Base-by-base conservation (phyloP, 306 rosid species). In the Ammopiptanthus mongolicus region DNA sequence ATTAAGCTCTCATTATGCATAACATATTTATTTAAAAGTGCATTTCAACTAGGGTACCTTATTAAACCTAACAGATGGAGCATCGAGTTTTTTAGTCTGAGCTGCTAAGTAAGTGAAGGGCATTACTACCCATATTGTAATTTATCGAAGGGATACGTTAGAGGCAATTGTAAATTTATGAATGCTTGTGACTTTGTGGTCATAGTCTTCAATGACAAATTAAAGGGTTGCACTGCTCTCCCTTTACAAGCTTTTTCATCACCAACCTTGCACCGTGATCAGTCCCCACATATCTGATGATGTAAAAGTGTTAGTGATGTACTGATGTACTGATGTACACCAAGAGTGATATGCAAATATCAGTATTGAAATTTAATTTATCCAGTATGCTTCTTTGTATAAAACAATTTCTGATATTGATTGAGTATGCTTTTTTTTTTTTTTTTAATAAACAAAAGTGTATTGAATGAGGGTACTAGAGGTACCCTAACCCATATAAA, bases 81-180 rank as follows among this genome's bases (percentile, higher is more conserved):
- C 57, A 36, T 15, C 2, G 10, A 68, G 46, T 51, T n/a, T 73
- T 69, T 55, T 60, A 7, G 73, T 46, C 57, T 55, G 67, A 56
- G 68, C 68, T 74, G 46, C 56, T 23, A 53, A 57, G 74, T 19
- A 48, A 65, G 41, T 61, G 62, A 47, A 28, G 28, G 19, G 42
- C 77, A 23, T 46, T 61, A 56, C 51, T 52, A 34, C 56, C 51
- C 48, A 14, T 15, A 65, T 22, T 65, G 69, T 59, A 76, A 13
- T 66, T 77, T 39, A 14, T 59, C 53, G 61, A 6, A 19, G 56
- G 77, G 78, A 67, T 65, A 61, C 25, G 37, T 66, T 57, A n/a
- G 42, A 62, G 82, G 78, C 21, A 71, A 22, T 65, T 83, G 81
- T 75, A 56, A 69, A 79, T 70, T 57, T 37, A 21, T 75, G 61